A percentile compares a stretch with the other conserved stretches of the same genome.
Evolutionary conservation across 1,284 basidiomycete species (phyloP).

Genomic region (Heterobasidion irregulare): DNA sequence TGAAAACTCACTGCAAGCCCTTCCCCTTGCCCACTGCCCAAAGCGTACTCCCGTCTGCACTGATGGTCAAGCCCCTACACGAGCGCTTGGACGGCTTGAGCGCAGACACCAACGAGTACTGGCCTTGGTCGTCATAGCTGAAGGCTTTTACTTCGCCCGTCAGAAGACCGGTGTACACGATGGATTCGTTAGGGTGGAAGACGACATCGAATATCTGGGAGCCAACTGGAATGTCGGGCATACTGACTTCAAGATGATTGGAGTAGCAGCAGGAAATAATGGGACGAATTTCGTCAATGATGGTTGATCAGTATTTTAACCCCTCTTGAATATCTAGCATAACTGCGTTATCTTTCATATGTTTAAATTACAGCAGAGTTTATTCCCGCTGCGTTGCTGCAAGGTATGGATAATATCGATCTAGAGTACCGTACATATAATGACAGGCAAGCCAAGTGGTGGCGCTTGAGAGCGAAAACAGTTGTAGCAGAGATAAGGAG

Average conservation of each 20-base stretch:
- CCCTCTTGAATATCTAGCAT: too few species aligned
- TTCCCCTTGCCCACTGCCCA: slow-evolving; percentile 85
- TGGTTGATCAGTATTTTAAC: too few species aligned
- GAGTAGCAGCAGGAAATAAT: too few species aligned
- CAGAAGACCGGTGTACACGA: slow-evolving; percentile 74
- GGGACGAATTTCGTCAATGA: too few species aligned
- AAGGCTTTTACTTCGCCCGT: slow-evolving; percentile 81
- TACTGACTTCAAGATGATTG: slow-evolving; percentile 15
- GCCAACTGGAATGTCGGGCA: slow-evolving; percentile 68
- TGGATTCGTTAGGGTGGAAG: slow-evolving; percentile 69
- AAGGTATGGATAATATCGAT: too few species aligned
- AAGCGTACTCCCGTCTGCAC: slow-evolving; percentile 55
- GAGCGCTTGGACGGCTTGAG: slow-evolving; percentile 66
- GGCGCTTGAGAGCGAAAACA: too few species aligned
- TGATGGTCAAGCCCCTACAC: slow-evolving; percentile 64
- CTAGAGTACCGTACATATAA: too few species aligned
- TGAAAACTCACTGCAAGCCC: slow-evolving; percentile 59
- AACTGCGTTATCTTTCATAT: too few species aligned
- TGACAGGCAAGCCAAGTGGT: too few species aligned
- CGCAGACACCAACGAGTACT: slow-evolving; percentile 42
- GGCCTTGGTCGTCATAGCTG: slow-evolving; percentile 62
- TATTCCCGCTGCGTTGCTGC: too few species aligned
- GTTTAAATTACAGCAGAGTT: too few species aligned
- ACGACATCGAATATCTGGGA: slow-evolving; percentile 85
- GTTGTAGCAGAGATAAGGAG: too few species aligned